Evolutionary conservation across 495 filamentous ascomycete genomes (phyloP).

Genomic region (Penicillium verhagenii): DNA sequence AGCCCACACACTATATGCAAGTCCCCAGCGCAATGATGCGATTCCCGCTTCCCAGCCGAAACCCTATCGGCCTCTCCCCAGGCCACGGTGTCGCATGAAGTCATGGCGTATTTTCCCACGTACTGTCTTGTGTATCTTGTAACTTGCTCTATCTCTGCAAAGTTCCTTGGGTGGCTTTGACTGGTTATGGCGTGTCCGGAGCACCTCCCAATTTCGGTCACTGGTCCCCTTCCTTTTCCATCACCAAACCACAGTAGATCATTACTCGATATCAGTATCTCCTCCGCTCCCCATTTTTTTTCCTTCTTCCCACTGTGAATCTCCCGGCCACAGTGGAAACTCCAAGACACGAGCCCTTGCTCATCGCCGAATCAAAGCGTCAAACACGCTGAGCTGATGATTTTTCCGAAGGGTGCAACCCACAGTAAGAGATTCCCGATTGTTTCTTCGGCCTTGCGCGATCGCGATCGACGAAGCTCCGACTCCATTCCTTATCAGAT

Average conservation of each 20-base stretch:
- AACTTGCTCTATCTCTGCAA: too few species aligned
- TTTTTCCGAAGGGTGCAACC: background rate
- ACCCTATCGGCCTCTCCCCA: constrained; percentile 18
- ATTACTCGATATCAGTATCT: constrained; percentile 6
- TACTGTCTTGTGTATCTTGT: background rate
- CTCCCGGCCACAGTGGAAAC: constrained; percentile 13
- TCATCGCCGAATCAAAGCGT: background rate
- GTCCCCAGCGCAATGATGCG: background rate
- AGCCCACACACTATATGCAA: constrained; percentile 1
- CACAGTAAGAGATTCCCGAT: background rate
- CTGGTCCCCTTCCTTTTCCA: background rate
- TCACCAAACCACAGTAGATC: background rate
- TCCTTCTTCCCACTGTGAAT: too few species aligned
- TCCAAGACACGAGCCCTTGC: background rate
- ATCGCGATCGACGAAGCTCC: constrained; percentile 20
- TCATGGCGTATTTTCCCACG: constrained; percentile 3
- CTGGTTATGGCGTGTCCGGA: background rate
- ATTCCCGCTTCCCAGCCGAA: constrained; percentile 13
- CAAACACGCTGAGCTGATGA: background rate
- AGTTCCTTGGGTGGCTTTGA: too few species aligned
- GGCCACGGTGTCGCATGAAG: constrained; percentile 4
- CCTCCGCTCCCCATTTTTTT: constrained; percentile 5
- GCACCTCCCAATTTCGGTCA: background rate
- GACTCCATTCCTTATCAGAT: constrained; percentile 21
- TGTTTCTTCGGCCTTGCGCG: background rate